phyloP scores from a whole-genome alignment of 768 basidiomycete species.

The Suillus clintonianus region DNA sequence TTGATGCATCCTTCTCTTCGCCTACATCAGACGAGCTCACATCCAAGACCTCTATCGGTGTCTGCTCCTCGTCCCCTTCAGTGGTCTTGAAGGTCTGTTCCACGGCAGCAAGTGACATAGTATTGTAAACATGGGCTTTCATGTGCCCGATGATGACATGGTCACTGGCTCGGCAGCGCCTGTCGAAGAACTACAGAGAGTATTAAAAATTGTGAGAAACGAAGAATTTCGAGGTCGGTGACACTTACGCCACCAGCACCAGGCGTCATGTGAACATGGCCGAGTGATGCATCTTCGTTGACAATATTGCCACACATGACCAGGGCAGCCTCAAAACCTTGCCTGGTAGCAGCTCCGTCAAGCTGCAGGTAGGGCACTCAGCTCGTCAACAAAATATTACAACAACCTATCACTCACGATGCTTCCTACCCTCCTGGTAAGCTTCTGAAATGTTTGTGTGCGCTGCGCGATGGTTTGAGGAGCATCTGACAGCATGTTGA shows the following conservation, averaged over 20 bases:
- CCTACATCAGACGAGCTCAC: not conserved
- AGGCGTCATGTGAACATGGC: not conserved
- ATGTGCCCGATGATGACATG: conserved; percentile 5
- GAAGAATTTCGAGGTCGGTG: no score
- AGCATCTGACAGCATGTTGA: not conserved
- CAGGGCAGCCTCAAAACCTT: conserved; percentile 9
- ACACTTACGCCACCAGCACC: not conserved
- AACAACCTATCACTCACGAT: not conserved
- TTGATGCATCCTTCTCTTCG: not conserved
- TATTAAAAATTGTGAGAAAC: no score
- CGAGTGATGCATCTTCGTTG: conserved; percentile 7
- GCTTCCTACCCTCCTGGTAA: not conserved
- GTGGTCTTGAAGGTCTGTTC: not conserved
- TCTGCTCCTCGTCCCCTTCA: not conserved
- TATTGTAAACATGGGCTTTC: conserved; percentile 8
- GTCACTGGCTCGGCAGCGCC: conserved; percentile 1
- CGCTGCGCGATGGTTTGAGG: not conserved
- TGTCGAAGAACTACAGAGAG: conserved; percentile 7
- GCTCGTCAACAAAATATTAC: not conserved
- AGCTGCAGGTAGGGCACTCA: conserved; percentile 1
- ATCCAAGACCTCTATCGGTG: not conserved
- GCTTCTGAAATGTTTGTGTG: not conserved
- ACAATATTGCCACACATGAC: conserved; percentile 11
- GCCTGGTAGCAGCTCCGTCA: not conserved
- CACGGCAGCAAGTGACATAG: not conserved